Percentiles rank a stretch among this genome's conserved stretches.
These are phyloP conservation scores for Blastobotrys buckinghamii DNA, from an alignment of 1,139 yeast species.

Conservation along the genomic window DNA sequence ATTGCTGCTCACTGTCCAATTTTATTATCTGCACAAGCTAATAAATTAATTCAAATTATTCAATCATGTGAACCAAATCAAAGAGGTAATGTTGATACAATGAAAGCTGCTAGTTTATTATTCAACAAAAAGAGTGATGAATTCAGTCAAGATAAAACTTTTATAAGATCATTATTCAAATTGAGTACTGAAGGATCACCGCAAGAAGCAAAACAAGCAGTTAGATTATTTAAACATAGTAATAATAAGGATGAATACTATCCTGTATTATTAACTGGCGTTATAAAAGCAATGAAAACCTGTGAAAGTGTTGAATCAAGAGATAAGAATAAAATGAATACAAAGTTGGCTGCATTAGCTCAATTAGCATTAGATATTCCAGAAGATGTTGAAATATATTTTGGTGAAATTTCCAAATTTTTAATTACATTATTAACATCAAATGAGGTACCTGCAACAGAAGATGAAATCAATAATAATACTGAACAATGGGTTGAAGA, in stretches of 20 bases:
- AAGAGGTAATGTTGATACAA: constrained; percentile 34
- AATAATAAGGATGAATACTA: constrained; percentile 38
- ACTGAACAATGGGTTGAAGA: constrained; percentile 19
- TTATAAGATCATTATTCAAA: constrained; percentile 32
- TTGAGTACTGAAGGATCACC: constrained; percentile 53
- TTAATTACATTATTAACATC: constrained; percentile 56
- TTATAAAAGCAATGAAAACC: constrained; percentile 32
- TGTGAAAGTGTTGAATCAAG: constrained; percentile 26
- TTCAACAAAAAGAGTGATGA: constrained; percentile 45
- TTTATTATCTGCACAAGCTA: constrained; percentile 56
- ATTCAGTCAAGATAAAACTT: constrained; percentile 33
- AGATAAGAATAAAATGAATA: constrained; percentile 38
- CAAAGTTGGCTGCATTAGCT: constrained; percentile 56
- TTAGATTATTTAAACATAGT: constrained; percentile 49
- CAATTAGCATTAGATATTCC: constrained; percentile 56
- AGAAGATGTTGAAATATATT: constrained; percentile 45
- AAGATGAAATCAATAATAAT: constrained; percentile 3
- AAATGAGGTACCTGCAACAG: constrained; percentile 31
- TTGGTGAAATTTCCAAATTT: constrained; percentile 53
- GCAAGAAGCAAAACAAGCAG: constrained; percentile 58
- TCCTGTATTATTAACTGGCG: constrained; percentile 34
- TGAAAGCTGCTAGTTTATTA: constrained; percentile 60
- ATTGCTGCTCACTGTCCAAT: constrained; percentile 60
- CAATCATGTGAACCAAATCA: constrained; percentile 31
- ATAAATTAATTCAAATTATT: constrained; percentile 43